phyloP scores from a whole-genome alignment of 2,329 filamentous ascomycete species.

The Penicillium sp. region DNA sequence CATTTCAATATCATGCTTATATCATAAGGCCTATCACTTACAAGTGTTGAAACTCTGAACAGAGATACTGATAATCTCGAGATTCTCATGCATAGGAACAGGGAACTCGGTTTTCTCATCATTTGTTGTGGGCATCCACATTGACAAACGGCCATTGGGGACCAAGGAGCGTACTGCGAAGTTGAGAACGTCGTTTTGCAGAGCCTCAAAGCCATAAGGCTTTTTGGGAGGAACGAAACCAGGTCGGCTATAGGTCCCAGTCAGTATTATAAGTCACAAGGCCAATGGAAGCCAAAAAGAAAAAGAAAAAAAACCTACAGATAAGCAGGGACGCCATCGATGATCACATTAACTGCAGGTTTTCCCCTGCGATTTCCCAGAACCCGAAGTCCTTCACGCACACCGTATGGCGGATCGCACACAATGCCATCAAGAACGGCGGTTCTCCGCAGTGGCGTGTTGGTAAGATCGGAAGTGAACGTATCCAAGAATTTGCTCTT shows the following conservation, averaged over 20 bases:
- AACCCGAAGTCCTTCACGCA: slow-evolving; percentile 86
- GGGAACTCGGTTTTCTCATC: slow-evolving; percentile 72
- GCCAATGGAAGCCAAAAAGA: background rate
- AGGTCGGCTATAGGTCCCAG: slow-evolving; percentile 46
- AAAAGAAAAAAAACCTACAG: slow-evolving; percentile 52
- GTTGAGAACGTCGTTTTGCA: slow-evolving; percentile 83
- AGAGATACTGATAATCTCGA: slow-evolving; percentile 73
- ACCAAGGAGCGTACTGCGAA: slow-evolving; percentile 78
- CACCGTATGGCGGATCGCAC: slow-evolving; percentile 94
- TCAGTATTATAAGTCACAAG: background rate
- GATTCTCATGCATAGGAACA: slow-evolving; percentile 71
- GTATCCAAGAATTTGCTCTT: slow-evolving; percentile 66
- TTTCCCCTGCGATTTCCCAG: slow-evolving; percentile 68
- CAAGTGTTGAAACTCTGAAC: slow-evolving; percentile 89
- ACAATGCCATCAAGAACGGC: slow-evolving; percentile 83
- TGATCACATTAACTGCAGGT: slow-evolving; percentile 56
- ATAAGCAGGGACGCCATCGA: slow-evolving; percentile 68
- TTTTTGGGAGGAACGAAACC: slow-evolving; percentile 83
- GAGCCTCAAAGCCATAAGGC: slow-evolving; percentile 85
- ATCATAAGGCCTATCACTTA: slow-evolving; percentile 41
- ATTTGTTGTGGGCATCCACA: slow-evolving; percentile 96
- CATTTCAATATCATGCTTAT: background rate
- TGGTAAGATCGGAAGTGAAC: slow-evolving; percentile 84
- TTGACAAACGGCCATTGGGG: slow-evolving; percentile 73
- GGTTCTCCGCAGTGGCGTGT: slow-evolving; percentile 67